Conservation (phyloP, 352 stramenopile species). For the Pythium oligandrum region DNA sequence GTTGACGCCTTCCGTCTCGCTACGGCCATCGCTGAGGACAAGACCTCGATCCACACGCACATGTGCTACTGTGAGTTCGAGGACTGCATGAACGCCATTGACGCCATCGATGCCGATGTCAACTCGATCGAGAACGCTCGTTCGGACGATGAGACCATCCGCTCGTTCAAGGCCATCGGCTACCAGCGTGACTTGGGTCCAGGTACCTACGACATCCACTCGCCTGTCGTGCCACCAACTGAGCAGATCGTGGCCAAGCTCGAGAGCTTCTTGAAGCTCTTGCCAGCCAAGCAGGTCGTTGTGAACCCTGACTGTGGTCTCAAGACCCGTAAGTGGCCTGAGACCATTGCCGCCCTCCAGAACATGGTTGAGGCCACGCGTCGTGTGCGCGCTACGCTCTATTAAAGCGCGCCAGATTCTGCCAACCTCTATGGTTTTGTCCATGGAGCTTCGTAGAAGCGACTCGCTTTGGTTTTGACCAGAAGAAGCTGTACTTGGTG, state of each 20-base stretch:
- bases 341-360: constrained; percentile 83
- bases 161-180: constrained; percentile 83
- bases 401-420: constrained; percentile 6
- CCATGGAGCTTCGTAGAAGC: no score
- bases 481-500: no score
- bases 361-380: constrained; percentile 87
- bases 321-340: constrained; percentile 91
- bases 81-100: constrained; percentile 92
- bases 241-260: constrained; percentile 87
- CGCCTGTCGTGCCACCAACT: constrained; percentile 87
- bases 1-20: constrained; percentile 87
- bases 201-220: constrained; percentile 94
- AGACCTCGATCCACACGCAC: constrained; percentile 93
- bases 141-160: constrained; percentile 88
- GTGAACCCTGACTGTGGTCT: constrained; percentile 93
- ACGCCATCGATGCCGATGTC: constrained; percentile 91
- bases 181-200: constrained; percentile 91
- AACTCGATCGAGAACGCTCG: constrained; percentile 94
- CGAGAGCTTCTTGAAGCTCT: constrained; percentile 75
- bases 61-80: constrained; percentile 96
- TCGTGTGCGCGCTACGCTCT: constrained; percentile 59
- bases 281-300: constrained; percentile 74
- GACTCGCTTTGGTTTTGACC: no score
- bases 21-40: constrained; percentile 80
- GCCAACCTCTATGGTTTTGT: constrained; percentile 5